Evolutionary conservation across 2,329 filamentous ascomycete species (phyloP).

Genomic region (Fusarium multiceps): DNA sequence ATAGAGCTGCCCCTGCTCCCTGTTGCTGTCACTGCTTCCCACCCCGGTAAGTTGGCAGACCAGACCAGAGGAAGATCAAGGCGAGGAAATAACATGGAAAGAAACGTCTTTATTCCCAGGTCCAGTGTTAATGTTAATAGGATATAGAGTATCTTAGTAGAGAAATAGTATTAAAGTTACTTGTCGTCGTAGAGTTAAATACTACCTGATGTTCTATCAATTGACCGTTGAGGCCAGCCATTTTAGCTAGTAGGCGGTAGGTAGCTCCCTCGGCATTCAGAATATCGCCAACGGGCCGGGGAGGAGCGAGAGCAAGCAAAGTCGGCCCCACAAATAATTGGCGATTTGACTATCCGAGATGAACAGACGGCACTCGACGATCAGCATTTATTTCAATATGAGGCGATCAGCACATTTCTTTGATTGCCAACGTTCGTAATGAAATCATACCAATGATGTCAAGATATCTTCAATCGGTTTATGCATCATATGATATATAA

Average conservation of each 20-base stretch:
- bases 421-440: neutral
- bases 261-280: slow-evolving; percentile 2
- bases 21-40: slow-evolving; percentile 23
- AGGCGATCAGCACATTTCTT: neutral
- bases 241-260: neutral
- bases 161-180: neutral
- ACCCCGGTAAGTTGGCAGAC: neutral
- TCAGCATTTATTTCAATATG: slow-evolving; percentile 30
- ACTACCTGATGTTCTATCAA: neutral
- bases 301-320: slow-evolving; percentile 9
- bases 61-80: slow-evolving; percentile 5
- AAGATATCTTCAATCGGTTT: neutral
- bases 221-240: slow-evolving; percentile 37
- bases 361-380: slow-evolving; percentile 19
- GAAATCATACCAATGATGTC: neutral
- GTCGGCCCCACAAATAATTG: slow-evolving; percentile 27
- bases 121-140: neutral
- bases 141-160: neutral
- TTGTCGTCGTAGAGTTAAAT: neutral
- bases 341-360: slow-evolving; percentile 32
- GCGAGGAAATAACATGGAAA: slow-evolving; percentile 15
- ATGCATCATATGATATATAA: neutral
- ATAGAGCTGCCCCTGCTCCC: slow-evolving; percentile 27
- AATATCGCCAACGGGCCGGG: slow-evolving; percentile 28
- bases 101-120: neutral